Base-by-base conservation (phyloP, 2,329 filamentous ascomycete genomes). In the Aspergillus sp. region DNA sequence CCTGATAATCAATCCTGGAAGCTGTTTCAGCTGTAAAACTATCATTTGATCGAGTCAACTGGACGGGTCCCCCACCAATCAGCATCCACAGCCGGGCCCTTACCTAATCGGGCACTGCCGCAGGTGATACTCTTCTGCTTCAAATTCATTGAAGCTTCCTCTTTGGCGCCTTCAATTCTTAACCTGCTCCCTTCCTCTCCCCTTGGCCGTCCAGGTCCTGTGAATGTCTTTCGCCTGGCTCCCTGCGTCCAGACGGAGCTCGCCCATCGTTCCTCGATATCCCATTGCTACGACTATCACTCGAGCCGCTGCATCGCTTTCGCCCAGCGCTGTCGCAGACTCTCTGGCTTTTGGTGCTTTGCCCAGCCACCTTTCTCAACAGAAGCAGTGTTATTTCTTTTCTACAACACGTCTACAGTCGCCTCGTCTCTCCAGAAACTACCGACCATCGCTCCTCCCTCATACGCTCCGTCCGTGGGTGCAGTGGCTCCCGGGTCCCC, bases 211-310 rank as follows among this genome's bases (percentile, higher is more conserved):
- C 53, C 51, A 54, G 54, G 50, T 52, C 52, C 58, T 53, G 65
- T 69, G 68, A 64, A 72, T 72, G 70, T 70, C 66, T 67, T 61
- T 56, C 53, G 60, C 52, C 60, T 64, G 63, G 63, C 56, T 64
- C 44, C 53, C 49, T 57, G 49, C 52, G 46, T 65, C 57, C 60
- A 65, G 58, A 66, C 65, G 63, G 64, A 62, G 65, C 58, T 55
- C 61, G 50, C 60, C 58, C 54, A 56, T 65, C 54, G 54, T 60
- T 63, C 50, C 47, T 38, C 51, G 55, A 42, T 26, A 56, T 36
- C 49, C 52, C 50, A 54, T 53, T 57, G 53, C 49, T 58, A 51
- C 54, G 33, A 41, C 52, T 45, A 30, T 43, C 50, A 43, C 56
- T 45, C 40, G 55, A 38, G 53, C 50, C 19, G 53, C 26, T 54